Conservation (phyloP, 2,329 filamentous ascomycete genomes). For the Penicillium vulpinum region DNA sequence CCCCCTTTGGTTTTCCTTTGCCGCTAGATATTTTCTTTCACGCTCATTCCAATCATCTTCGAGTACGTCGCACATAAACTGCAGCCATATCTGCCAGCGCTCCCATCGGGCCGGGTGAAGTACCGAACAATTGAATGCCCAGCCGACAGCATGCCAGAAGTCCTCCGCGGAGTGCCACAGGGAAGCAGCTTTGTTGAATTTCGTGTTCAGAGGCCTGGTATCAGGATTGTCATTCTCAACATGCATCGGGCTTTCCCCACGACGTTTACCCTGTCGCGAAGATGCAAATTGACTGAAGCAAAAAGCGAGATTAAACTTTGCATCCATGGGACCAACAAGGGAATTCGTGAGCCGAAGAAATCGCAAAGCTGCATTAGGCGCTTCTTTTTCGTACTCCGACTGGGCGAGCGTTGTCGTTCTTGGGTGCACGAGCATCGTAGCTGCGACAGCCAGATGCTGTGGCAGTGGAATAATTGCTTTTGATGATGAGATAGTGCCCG, state of each 20-base stretch:
- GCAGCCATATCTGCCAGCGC: slow-evolving; percentile 77
- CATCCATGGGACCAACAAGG: slow-evolving; percentile 68
- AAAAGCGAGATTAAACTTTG: slow-evolving; percentile 71
- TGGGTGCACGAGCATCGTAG: slow-evolving; percentile 80
- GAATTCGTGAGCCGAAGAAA: slow-evolving; percentile 69
- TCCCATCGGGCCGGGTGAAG: slow-evolving; percentile 72
- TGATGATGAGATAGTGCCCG: slow-evolving; percentile 37
- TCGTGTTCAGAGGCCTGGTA: slow-evolving; percentile 56
- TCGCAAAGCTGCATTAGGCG: slow-evolving; percentile 65
- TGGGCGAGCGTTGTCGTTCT: slow-evolving; percentile 71
- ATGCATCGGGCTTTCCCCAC: slow-evolving; percentile 16
- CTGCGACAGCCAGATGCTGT: slow-evolving; percentile 73
- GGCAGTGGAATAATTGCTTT: slow-evolving; percentile 67
- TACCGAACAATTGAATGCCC: slow-evolving; percentile 89
- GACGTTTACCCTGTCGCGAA: slow-evolving; percentile 34
- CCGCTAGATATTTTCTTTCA: slow-evolving; percentile 19
- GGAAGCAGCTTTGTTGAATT: slow-evolving; percentile 64
- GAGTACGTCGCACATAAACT: slow-evolving; percentile 60
- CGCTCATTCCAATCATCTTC: slow-evolving; percentile 47
- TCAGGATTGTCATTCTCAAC: slow-evolving; percentile 41
- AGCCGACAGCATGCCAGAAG: slow-evolving; percentile 86
- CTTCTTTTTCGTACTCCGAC: slow-evolving; percentile 60
- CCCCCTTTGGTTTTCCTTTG: slow-evolving; percentile 24
- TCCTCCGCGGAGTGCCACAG: slow-evolving; percentile 77
- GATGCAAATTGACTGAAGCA: slow-evolving; percentile 55